phyloP scores from a whole-genome alignment of 2,329 filamentous ascomycete genomes.

The Rhynchosporium graminicola region DNA sequence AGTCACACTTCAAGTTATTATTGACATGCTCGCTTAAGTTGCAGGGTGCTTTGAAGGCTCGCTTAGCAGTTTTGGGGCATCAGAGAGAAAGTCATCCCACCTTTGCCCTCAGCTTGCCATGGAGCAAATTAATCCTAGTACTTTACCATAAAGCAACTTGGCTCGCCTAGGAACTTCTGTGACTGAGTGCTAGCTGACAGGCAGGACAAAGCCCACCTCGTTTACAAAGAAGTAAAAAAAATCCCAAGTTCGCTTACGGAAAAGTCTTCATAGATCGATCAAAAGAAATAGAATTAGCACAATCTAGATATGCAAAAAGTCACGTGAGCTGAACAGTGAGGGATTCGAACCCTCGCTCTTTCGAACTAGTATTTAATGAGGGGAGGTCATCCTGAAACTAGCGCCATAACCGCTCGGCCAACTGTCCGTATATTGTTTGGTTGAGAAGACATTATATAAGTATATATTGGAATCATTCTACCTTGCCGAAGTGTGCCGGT shows the following conservation, averaged over 20 bases:
- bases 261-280: not conserved
- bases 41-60: not conserved
- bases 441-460: rapidly evolving
- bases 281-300: not conserved
- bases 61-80: not conserved
- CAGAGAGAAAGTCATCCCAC: not conserved
- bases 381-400: constrained; percentile 38
- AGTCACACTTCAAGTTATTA: not conserved
- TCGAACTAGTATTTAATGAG: constrained; percentile 34
- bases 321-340: not conserved
- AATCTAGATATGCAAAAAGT: not conserved
- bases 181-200: too few species aligned
- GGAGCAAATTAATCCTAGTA: not conserved
- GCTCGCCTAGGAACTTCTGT: too few species aligned
- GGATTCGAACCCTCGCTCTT: constrained; percentile 43
- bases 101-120: not conserved
- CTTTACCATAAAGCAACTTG: too few species aligned
- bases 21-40: constrained; percentile 9
- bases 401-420: constrained; percentile 42
- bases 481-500: too few species aligned
- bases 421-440: too few species aligned
- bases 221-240: too few species aligned
- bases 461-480: too few species aligned
- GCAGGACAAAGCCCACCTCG: too few species aligned
- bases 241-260: too few species aligned